Evolutionary conservation across 1,284 basidiomycete genomes (phyloP).

Genomic region (Apiotrichum montevideense): DNA sequence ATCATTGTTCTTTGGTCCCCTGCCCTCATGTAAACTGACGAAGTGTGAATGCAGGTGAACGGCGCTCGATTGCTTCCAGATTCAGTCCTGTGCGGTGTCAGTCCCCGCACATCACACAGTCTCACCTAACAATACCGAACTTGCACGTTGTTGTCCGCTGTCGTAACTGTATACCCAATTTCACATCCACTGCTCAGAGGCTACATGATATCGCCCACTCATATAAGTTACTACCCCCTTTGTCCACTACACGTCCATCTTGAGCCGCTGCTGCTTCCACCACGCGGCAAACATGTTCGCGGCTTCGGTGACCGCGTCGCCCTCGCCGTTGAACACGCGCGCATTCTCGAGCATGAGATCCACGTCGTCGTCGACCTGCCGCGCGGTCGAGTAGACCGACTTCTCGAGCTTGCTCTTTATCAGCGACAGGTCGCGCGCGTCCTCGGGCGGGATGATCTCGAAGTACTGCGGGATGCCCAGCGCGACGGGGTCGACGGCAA

Average conservation of each 20-base stretch:
- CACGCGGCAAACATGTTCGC: slow-evolving; percentile 35
- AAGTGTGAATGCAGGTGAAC: no score
- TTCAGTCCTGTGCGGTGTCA: no score
- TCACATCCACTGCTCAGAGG: no score
- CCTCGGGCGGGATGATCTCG: slow-evolving; percentile 51
- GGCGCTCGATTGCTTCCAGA: no score
- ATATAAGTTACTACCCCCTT: no score
- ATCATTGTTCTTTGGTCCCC: no score
- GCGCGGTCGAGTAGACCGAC: slow-evolving; percentile 24
- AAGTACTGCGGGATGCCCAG: slow-evolving; percentile 41
- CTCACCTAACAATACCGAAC: no score
- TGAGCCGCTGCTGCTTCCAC: slow-evolving; percentile 35
- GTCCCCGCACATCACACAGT: no score
- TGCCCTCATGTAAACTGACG: no score
- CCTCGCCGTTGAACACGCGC: slow-evolving; percentile 40
- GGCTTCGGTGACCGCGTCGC: slow-evolving; percentile 25
- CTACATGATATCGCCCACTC: no score
- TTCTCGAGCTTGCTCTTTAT: slow-evolving; percentile 74
- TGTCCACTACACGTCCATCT: slow-evolving; percentile 27
- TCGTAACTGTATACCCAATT: no score
- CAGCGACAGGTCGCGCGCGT: slow-evolving; percentile 78
- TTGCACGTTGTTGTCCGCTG: no score
- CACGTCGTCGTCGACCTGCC: slow-evolving; percentile 42
- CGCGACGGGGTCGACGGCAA: slow-evolving; percentile 53
- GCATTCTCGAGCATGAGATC: slow-evolving; percentile 45